Percentiles rank a stretch among this genome's conserved stretches.
These are phyloP conservation scores for Phytopythium cucurbitacearum DNA, from an alignment of 352 stramenopile genomes.

Conservation along the genomic window DNA sequence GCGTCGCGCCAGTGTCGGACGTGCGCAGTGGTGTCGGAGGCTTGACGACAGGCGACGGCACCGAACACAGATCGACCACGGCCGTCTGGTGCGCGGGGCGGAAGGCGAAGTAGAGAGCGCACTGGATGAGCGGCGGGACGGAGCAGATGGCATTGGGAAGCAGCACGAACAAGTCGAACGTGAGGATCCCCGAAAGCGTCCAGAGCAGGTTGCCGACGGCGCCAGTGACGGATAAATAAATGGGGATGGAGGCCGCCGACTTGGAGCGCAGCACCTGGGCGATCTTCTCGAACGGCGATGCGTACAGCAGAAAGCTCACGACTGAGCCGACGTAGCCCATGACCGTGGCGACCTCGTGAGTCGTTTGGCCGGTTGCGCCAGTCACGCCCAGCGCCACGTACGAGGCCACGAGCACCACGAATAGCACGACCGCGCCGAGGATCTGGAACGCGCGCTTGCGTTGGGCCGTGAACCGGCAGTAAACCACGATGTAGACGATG, in stretches of 20 bases:
- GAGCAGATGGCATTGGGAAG: slow-evolving; percentile 8
- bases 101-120: slow-evolving; percentile 11
- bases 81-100: slow-evolving; percentile 5
- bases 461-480: slow-evolving; percentile 26
- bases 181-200: slow-evolving; percentile 20
- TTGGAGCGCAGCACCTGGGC: slow-evolving; percentile 26
- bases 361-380: slow-evolving; percentile 10
- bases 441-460: slow-evolving; percentile 20
- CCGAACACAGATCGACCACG: not conserved
- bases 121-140: slow-evolving; percentile 7
- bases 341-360: slow-evolving; percentile 11
- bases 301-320: slow-evolving; percentile 23
- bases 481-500: slow-evolving; percentile 26
- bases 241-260: slow-evolving; percentile 22
- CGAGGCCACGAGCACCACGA: slow-evolving; percentile 11
- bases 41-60: not conserved
- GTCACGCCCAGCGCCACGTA: slow-evolving; percentile 20
- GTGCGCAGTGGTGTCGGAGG: not conserved
- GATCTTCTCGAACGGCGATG: slow-evolving; percentile 35
- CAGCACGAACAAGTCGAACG: slow-evolving; percentile 14
- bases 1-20: not conserved
- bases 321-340: slow-evolving; percentile 27
- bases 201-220: slow-evolving; percentile 26
- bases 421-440: slow-evolving; percentile 18
- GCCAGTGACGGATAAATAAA: slow-evolving; percentile 22